Evolutionary conservation across 2,329 filamentous ascomycete genomes (phyloP), one percentile per base, ranked within the genome.

Genomic region (Eutypella sp.): DNA sequence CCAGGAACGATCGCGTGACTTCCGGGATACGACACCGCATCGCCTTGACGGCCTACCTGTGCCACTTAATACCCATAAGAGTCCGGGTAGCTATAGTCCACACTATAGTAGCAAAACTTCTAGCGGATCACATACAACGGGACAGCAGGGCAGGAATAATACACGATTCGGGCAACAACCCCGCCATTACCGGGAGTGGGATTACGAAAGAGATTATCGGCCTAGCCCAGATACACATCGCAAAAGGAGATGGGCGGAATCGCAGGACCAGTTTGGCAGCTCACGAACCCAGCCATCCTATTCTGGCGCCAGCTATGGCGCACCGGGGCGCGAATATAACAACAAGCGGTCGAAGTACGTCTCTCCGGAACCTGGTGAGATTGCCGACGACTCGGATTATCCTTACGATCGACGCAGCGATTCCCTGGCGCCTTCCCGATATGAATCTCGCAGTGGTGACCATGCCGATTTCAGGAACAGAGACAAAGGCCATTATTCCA

Each of bases 321-420:
- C 50, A 34, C 16, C 40, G 24, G 39, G 51, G 41, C 20, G 44
- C 25, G n/a, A n/a, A n/a, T n/a, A n/a, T n/a, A 38, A 25, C 13
- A 47, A 37, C 18, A 59, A 59, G 38, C 55, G 51, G 37, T 40
- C 41, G 3, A 59, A 48, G 43, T 44, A 47, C 27, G 44, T 45
- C 24, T 59, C 59, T 24, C 57, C 58, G 38, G 59, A 61, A 41
- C 56, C 55, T 10, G 59, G 59, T 15, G 36, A 39, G 36, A 39
- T 39, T 22, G 8, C 36, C 20, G 36, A 23, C 11, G 36, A 39
- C 11, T n/a, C 20, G n/a, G 36, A 39, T 22, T 19, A 39, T 39
- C 15, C 13, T 7, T 33, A 24, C 23, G 36, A 24, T 23, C 36
- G 11, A 19, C 20, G n/a, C 11, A 8, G 11, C n/a, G 36, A 23